Conservation (phyloP, 768 basidiomycete genomes). For the Naganishia kalamii region DNA sequence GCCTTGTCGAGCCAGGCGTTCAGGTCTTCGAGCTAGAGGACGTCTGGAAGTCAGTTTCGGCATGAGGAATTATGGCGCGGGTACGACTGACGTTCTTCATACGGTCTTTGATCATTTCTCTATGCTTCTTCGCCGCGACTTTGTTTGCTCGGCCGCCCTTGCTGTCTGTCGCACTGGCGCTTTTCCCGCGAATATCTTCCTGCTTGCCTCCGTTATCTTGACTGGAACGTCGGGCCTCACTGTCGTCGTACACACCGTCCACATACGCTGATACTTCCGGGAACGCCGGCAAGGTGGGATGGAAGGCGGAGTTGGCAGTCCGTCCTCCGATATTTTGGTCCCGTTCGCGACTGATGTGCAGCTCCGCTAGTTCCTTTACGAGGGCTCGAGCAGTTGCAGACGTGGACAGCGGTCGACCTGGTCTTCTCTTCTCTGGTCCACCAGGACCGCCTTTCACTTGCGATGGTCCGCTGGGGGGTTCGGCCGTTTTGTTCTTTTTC, state of each 20-base stretch:
- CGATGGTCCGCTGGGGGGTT: neutral
- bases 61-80: too few relatives aligned
- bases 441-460: neutral
- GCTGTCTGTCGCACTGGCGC: neutral
- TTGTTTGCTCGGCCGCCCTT: neutral
- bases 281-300: neutral
- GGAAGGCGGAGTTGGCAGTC: neutral
- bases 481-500: neutral
- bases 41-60: neutral
- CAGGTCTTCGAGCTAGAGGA: neutral
- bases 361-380: neutral
- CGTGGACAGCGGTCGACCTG: neutral
- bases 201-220: too few relatives aligned
- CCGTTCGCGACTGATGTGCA: neutral
- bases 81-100: neutral
- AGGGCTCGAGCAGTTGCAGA: neutral
- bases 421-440: neutral
- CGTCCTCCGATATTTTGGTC: neutral
- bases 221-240: too few relatives aligned
- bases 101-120: neutral
- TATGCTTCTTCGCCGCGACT: neutral
- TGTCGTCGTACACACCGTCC: neutral
- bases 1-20: neutral
- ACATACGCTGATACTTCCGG: neutral
- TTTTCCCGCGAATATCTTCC: too few relatives aligned